Evolutionary conservation across 176 grass and related monocot genomes (phyloP), one percentile per base, ranked within the genome.

Genomic region (Triticum turgidum): DNA sequence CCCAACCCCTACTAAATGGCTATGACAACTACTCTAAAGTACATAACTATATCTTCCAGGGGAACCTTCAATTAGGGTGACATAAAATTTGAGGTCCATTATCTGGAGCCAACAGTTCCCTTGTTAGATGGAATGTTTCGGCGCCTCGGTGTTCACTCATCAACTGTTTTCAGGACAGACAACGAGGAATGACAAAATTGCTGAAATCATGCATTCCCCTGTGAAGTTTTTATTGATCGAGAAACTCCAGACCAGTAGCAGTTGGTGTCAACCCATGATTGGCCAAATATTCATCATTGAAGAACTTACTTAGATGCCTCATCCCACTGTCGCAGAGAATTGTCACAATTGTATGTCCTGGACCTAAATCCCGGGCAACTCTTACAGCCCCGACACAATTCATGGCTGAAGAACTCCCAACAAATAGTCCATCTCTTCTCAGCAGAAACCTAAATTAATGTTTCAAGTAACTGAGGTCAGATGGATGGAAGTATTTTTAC

Each of bases 251-350:
- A 80, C 77, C 87, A 77, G 78, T 86, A 45, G 92, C 90, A 37
- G 56, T 83, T 59, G 91, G 90, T 59, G 88, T 89, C 80, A 98
- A 62, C 15, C 91, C 93, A 71, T 91, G 90, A 81, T 92, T 90
- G 76, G 84, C 91, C 86, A 98, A 86, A 91, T 98, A 98, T 83
- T 85, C 63, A 49, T 92, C 84, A 87, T 96, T 98, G 84, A 92
- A 96, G 87, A 98, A 98, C 88, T 94, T 96, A 73, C 96, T 96
- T 51, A 96, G 90, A 89, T 96, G 96, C 77, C 96, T 91, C 93
- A 98, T 96, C 68, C 93, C 94, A 73, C 90, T 96, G 88, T 96
- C 94, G 3, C 96, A 98, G 63, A 96, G 86, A 85, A 98, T 94
- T 35, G 90, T 98, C 69, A 98, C 96, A 73, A 96, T 92, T 80